Evolutionary conservation across 2,329 filamentous ascomycete species (phyloP), one percentile per base, ranked within the genome.

Genomic region (Blastomyces percursus): DNA sequence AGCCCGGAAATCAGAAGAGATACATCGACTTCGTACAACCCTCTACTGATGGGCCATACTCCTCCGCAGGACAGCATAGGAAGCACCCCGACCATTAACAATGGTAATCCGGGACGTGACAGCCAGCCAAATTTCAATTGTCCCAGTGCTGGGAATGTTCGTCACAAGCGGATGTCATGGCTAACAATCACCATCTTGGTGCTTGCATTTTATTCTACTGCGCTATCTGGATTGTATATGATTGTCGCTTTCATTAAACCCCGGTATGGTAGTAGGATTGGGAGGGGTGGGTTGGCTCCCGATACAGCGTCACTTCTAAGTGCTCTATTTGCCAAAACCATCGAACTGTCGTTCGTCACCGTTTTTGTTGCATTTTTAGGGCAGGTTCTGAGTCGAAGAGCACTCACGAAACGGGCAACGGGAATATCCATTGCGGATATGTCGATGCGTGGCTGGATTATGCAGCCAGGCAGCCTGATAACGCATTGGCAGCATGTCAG

Each of bases 321-420:
- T n/a, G 82, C 88, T 0, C 74, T 90, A 2, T 76, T 90, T 44
- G 87, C 89, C 8, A 93, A 92, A 73, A 83, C 86, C 0, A 89
- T 92, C 57, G 90, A 93, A 73, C 71, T 92, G 66, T 85, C 86
- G 0, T 93, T 91, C 69, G 88, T 90, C 3, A 90, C 89, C 0
- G 85, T 90, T 0, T 89, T 90, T 64, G 86, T 92, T 1, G 82
- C 86, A 0, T 89, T 89, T 61, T 71, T 92, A 0, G 90, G 90
- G 0, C 90, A 94, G 71, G 82, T 88, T 0, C 75, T 93, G 19
- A 90, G 84, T n/a, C 80, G 87, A 24, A 78, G 87, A 61, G 86
- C 89, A 0, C 82, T 90, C 62, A 80, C 81, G 30, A 82, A 80
- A 61, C 77, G 80, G 9, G 82, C 84, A 0, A 76, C 78, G 2